Conservation (phyloP, 2,329 filamentous ascomycete species). For the Colletotrichum liaoningense region DNA sequence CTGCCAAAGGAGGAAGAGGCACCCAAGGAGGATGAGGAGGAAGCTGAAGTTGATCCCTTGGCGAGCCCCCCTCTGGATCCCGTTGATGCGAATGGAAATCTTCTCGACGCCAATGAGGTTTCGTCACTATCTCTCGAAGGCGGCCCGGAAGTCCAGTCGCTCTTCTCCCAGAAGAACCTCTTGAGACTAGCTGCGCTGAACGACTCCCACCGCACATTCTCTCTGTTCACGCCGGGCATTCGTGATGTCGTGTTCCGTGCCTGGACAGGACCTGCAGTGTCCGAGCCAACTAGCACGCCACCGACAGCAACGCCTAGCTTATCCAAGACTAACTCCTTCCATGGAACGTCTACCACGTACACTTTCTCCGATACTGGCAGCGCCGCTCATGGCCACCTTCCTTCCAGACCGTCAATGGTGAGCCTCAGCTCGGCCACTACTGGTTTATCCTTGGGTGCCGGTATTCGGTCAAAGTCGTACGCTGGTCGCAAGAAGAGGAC, state of each 20-base stretch:
- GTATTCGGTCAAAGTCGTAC: conserved; percentile 68
- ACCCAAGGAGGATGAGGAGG: conserved; percentile 61
- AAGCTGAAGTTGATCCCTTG: conserved; percentile 81
- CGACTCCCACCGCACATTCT: conserved; percentile 90
- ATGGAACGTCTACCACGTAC: conserved; percentile 72
- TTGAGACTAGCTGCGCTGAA: conserved; percentile 84
- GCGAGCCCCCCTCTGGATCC: conserved; percentile 84
- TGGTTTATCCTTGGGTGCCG: conserved; percentile 72
- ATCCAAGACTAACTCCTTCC: conserved; percentile 72
- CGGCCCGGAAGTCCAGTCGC: conserved; percentile 82
- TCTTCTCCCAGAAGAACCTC: conserved; percentile 96
- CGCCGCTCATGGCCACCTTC: conserved; percentile 68
- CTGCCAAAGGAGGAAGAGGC: conserved; percentile 71
- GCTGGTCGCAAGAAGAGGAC: conserved; percentile 83
- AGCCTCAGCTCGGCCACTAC: conserved; percentile 71
- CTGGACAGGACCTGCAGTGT: conserved; percentile 83
- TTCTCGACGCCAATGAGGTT: conserved; percentile 79
- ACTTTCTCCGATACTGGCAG: conserved; percentile 81
- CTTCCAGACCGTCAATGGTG: conserved; percentile 75
- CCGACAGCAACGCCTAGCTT: conserved; percentile 63
- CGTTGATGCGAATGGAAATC: conserved; percentile 82
- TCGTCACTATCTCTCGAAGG: conserved; percentile 83
- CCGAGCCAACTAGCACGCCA: conserved; percentile 64
- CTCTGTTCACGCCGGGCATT: conserved; percentile 92
- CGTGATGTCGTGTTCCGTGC: conserved; percentile 91